A percentile compares a stretch with the other conserved stretches of the same genome.
Evolutionary conservation across 306 rosid genomes (phyloP).

Genomic region (Styphnolobium japonicum): DNA sequence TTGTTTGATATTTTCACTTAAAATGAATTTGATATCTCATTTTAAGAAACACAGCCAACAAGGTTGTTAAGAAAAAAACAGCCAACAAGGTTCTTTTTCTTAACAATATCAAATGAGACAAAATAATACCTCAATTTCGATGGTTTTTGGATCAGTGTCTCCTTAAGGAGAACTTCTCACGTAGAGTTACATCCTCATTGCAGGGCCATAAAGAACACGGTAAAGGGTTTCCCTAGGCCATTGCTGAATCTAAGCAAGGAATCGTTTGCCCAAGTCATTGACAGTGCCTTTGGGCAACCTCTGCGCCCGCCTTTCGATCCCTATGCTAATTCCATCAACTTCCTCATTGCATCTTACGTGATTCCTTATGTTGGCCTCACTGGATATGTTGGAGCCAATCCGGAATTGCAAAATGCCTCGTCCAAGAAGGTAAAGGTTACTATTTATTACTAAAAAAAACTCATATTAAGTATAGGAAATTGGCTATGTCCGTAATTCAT

Average conservation of each 20-base stretch:
- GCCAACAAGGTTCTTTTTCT: too few relatives aligned
- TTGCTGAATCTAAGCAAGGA: slow-evolving; percentile 51
- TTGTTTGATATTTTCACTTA: too few relatives aligned
- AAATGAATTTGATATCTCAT: background rate
- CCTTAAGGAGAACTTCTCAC: background rate
- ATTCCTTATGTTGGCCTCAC: slow-evolving; percentile 67
- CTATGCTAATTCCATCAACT: slow-evolving; percentile 52
- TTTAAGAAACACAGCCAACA: too few relatives aligned
- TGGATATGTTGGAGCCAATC: slow-evolving; percentile 56
- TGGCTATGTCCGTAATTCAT: too few relatives aligned
- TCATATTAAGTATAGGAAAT: too few relatives aligned
- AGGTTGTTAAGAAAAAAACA: too few relatives aligned
- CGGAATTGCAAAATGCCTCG: slow-evolving; percentile 25
- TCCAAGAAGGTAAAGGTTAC: slow-evolving; percentile 50
- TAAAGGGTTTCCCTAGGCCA: slow-evolving; percentile 78
- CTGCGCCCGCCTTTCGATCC: slow-evolving; percentile 63
- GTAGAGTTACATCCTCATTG: background rate
- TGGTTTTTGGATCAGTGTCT: too few relatives aligned
- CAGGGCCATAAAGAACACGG: slow-evolving; percentile 61
- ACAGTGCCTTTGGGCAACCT: slow-evolving; percentile 49
- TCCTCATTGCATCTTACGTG: slow-evolving; percentile 52
- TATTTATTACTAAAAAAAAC: too few relatives aligned
- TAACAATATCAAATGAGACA: too few relatives aligned
- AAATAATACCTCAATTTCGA: too few relatives aligned
- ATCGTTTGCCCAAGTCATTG: slow-evolving; percentile 49